Base-by-base conservation (phyloP, 2,329 filamentous ascomycete species). In the Microcyclosporella mali region DNA sequence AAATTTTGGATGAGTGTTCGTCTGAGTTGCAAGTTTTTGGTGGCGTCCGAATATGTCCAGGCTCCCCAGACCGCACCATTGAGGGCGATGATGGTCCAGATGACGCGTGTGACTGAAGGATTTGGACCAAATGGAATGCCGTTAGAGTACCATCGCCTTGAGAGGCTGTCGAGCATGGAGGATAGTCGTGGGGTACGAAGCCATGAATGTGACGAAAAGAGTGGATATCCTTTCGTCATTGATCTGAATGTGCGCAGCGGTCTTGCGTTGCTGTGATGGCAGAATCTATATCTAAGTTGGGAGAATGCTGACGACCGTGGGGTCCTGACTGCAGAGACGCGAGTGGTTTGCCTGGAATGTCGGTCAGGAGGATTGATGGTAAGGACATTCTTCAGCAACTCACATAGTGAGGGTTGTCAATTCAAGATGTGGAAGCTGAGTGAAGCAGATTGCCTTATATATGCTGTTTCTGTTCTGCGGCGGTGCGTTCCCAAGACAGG, bases 61-160 rank as follows among this genome's bases (percentile, higher is more conserved):
- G 65, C 63, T 28, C 47, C 53, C 42, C 64, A 72, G 37, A 72
- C 54, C 40, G 59, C 60, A 15, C 55, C 43, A 46, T 73, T 72
- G 51, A 67, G 29, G 31, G 61, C 64, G 32, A 71, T 63, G 41
- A 71, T 43, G 15, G 53, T 46, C 39, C 61, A 66, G 34, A 68
- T 50, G 21, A 66, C 44, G 4, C 29, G 37, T n/a, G n/a, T n/a
- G n/a, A n/a, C n/a, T n/a, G n/a, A n/a, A 8, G 12, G 31, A 8
- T 11, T 33, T 8, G 27, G 8, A 8, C 27, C n/a, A 8, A n/a
- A 29, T 8, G 8, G 27, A n/a, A n/a, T n/a, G 27, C 8, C n/a
- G 27, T 8, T 29, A 8, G 27, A 8, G 27, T 29, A 8, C n/a
- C 8, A n/a, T n/a, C 27, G 27, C 8, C 27, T 29, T 8, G 27